These are phyloP conservation scores for Debaryomyces sp. DNA, from an alignment of 1,139 yeast genomes.

Conservation along the genomic window DNA sequence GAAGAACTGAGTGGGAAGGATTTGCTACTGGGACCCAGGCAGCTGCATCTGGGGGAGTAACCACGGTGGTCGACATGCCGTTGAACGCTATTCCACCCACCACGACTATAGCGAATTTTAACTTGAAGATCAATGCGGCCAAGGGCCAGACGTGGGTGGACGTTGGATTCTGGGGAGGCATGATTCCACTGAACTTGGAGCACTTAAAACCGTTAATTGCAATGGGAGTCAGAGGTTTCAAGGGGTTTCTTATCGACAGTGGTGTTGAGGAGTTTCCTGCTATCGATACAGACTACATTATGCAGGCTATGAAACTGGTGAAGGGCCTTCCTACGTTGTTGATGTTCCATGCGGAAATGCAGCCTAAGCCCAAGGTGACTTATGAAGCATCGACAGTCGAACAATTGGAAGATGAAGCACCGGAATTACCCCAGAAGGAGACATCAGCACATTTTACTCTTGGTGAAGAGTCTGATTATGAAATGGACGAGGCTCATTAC, in stretches of 20 bases:
- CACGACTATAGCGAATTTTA: conserved; percentile 76
- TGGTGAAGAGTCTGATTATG: conserved; percentile 20
- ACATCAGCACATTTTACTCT: conserved; percentile 20
- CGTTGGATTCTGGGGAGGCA: conserved; percentile 96
- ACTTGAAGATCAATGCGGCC: conserved; percentile 77
- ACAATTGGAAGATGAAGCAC: conserved; percentile 22
- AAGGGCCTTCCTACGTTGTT: conserved; percentile 66
- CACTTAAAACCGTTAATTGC: conserved; percentile 73
- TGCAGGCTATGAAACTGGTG: conserved; percentile 64
- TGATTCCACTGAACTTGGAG: conserved; percentile 73
- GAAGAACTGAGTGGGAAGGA: conserved; percentile 96
- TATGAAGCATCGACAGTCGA: conserved; percentile 26
- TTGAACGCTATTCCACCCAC: conserved; percentile 95
- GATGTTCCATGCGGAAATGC: conserved; percentile 95
- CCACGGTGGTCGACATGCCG: conserved; percentile 96
- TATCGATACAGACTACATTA: conserved; percentile 62
- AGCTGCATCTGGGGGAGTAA: conserved; percentile 94
- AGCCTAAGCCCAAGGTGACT: conserved; percentile 43
- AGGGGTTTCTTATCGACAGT: conserved; percentile 86
- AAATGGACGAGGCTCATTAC: conserved; percentile 6
- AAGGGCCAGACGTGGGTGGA: conserved; percentile 86
- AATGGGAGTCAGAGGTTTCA: conserved; percentile 90
- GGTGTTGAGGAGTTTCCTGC: conserved; percentile 96
- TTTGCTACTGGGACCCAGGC: conserved; percentile 91
- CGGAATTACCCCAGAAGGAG: conserved; percentile 26